Conservation (phyloP, 768 basidiomycete species). For the Kwoniella dejecticola region DNA sequence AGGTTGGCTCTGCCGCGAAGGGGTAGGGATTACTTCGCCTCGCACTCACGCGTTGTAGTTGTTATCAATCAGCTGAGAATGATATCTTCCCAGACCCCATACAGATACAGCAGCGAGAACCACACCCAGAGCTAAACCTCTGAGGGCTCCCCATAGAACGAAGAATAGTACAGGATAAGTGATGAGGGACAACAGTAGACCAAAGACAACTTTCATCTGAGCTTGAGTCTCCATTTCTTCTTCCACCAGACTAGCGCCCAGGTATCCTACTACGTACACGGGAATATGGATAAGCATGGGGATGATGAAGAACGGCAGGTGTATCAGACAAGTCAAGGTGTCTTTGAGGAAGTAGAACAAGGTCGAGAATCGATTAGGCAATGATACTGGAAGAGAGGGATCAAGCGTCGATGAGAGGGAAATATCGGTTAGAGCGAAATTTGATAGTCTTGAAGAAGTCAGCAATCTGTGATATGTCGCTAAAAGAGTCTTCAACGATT, state of each 20-base stretch:
- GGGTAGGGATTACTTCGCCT: too few species aligned
- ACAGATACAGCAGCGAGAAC: slow-evolving; percentile 69
- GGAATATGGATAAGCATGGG: slow-evolving; percentile 67
- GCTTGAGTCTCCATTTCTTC: slow-evolving; percentile 94
- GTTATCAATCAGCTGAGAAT: slow-evolving; percentile 82
- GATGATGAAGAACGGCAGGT: slow-evolving; percentile 84
- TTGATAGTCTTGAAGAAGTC: slow-evolving; percentile 76
- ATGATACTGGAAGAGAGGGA: slow-evolving; percentile 69
- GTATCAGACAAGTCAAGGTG: slow-evolving; percentile 68
- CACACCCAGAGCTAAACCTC: slow-evolving; percentile 73
- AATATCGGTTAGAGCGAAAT: slow-evolving; percentile 78
- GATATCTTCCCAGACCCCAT: slow-evolving; percentile 79
- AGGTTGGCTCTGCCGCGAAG: too few species aligned
- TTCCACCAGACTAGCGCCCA: slow-evolving; percentile 72
- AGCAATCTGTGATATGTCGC: slow-evolving; percentile 87
- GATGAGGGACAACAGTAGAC: slow-evolving; percentile 59
- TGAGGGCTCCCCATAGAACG: slow-evolving; percentile 78
- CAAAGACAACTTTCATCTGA: slow-evolving; percentile 92
- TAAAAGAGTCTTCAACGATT: slow-evolving; percentile 67
- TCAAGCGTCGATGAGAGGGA: slow-evolving; percentile 83
- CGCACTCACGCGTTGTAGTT: slow-evolving; percentile 72
- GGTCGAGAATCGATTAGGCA: slow-evolving; percentile 82
- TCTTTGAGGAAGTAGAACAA: slow-evolving; percentile 76
- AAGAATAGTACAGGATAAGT: slow-evolving; percentile 79
- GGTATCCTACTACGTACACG: slow-evolving; percentile 75